Conservation (phyloP, 371 early-diverging fungal species). For the Dichotomocladium elegans region DNA sequence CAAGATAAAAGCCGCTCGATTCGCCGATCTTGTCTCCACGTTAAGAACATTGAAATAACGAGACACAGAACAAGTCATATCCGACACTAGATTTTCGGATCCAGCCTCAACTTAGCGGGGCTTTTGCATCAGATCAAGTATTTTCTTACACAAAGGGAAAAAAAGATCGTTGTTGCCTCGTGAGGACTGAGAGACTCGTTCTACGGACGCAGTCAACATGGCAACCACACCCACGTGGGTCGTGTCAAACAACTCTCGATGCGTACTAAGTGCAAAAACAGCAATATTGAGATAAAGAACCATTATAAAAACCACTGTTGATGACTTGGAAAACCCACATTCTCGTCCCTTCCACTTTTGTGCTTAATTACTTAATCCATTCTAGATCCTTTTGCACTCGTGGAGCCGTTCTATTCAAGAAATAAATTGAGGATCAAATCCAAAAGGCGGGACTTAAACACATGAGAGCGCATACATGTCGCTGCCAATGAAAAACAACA, state of each 20-base stretch:
- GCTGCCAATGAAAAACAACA: neutral
- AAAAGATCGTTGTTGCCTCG: too few species aligned
- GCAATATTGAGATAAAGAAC: too few species aligned
- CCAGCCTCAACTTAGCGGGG: too few species aligned
- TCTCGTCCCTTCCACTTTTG: neutral
- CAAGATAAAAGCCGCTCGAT: neutral
- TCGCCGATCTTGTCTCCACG: neutral
- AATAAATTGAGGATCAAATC: neutral
- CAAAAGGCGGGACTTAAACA: neutral
- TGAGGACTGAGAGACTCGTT: too few species aligned
- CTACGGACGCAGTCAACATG: too few species aligned
- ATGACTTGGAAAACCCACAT: too few species aligned
- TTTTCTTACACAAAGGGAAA: too few species aligned
- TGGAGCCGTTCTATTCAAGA: neutral
- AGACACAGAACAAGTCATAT: neutral
- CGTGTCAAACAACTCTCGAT: too few species aligned
- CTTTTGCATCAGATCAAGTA: too few species aligned
- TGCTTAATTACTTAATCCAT: neutral
- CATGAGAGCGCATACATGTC: neutral
- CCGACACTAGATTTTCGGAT: neutral
- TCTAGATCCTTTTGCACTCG: neutral
- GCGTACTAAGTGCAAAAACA: too few species aligned
- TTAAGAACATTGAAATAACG: neutral
- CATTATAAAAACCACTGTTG: too few species aligned
- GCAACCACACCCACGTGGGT: too few species aligned